Base-by-base conservation (phyloP, 106 monocot species). In the Amphibolis antarctica region DNA sequence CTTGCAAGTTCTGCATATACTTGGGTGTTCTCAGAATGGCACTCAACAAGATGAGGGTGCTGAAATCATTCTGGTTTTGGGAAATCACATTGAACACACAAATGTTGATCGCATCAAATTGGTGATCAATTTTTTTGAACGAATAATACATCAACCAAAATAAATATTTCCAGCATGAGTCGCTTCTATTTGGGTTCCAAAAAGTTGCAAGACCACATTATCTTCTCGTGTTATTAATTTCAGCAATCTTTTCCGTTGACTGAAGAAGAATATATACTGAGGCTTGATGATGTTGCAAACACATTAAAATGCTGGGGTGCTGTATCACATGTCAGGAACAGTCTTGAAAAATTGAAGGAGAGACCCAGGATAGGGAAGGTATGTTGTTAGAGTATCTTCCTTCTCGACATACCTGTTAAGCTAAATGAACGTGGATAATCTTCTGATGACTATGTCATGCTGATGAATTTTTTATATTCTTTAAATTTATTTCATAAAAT, bases 221-320 rank as follows among this genome's bases (percentile, higher is more conserved):
- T 25, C 9, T 46, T 28, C 26, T 26, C 4, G 18, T 43, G 4
- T 55, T 67, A 12, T 62, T 27, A 12, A 21, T 66, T 67, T 14
- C 48, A 94, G 94, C 72, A 84, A 73, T 96, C 94, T 3, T 96
- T 96, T 72, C 94, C 94, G 25, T 76, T 96, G 55, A 96, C 86
- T 50, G 94, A 96, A 70, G 94, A 96, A 77, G 94, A 96, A 74
- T 96, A 96, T 49, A 65, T 96, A 27, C 55, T 96, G 59, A 81
- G 94, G 67, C 89, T 96, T 28, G 89, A 96, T 78, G 89, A 90
- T 69, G 79, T 96, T 48, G 94, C 89, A 19, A 89, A 89, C 78
- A 86, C 69, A 24, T 66, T 96, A 66, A 89, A 86, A 62, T 96
- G 94, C 54, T 96, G 94, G 94, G 94, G 94, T 42, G 94, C 94